A percentile compares a stretch with the other conserved stretches of the same genome.
Evolutionary conservation across 1,284 basidiomycete species (phyloP).

Genomic region (Flammula alnicola): DNA sequence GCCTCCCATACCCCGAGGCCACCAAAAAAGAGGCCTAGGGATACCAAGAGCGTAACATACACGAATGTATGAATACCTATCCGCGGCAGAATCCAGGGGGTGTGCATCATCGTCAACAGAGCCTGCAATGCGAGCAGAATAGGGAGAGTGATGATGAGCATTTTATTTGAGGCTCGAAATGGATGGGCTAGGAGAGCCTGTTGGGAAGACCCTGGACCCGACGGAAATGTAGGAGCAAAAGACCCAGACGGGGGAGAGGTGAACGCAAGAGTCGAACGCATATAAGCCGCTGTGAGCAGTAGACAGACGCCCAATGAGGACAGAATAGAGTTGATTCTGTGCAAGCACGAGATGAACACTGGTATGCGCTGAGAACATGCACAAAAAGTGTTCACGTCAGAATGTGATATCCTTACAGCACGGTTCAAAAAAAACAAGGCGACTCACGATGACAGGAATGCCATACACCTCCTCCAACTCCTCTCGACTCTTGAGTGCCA

Average conservation of each 20-base stretch:
- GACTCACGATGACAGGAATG: conserved; percentile 68
- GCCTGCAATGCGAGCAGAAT: conserved; percentile 54
- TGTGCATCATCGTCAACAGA: conserved; percentile 59
- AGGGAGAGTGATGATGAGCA: conserved; percentile 50
- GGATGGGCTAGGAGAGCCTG: conserved; percentile 18
- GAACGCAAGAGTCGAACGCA: conserved; percentile 44
- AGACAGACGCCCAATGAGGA: conserved; percentile 70
- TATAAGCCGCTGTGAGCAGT: conserved; percentile 64
- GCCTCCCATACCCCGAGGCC: conserved; percentile 72
- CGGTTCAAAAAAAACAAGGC: conserved; percentile 6
- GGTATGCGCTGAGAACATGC: conserved; percentile 62
- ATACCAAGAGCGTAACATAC: conserved; percentile 65
- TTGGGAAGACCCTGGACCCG: background rate
- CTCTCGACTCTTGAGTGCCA: conserved; percentile 64
- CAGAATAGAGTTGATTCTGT: conserved; percentile 71
- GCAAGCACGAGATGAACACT: conserved; percentile 73
- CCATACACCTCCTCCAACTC: conserved; percentile 80
- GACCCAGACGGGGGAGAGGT: conserved; percentile 13
- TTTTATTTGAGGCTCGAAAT: conserved; percentile 22
- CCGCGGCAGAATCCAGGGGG: conserved; percentile 62
- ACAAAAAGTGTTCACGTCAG: background rate
- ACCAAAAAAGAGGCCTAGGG: conserved; percentile 67
- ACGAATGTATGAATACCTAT: conserved; percentile 74
- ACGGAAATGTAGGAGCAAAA: conserved; percentile 4
- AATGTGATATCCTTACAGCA: too few relatives aligned